Conservation (phyloP, 345 rosid species). For the Barbarea vulgaris region DNA sequence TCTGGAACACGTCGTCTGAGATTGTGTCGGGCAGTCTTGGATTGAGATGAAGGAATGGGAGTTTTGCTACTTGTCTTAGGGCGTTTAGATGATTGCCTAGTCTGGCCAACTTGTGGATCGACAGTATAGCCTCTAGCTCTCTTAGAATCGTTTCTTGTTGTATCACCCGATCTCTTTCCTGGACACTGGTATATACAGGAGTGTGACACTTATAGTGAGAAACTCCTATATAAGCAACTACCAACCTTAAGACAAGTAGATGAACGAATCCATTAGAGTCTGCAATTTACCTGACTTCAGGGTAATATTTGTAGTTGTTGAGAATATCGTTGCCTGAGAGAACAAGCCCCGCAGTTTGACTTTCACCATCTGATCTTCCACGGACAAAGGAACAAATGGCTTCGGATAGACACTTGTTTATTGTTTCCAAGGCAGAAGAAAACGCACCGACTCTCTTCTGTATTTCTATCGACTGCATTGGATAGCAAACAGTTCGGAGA, state of each 20-base stretch:
- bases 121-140: conserved; percentile 87
- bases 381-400: conserved; percentile 77
- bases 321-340: conserved; percentile 81
- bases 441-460: conserved; percentile 85
- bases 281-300: conserved; percentile 64
- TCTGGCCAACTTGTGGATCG: conserved; percentile 71
- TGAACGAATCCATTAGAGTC: background rate
- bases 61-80: conserved; percentile 76
- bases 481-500: background rate
- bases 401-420: conserved; percentile 81
- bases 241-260: background rate
- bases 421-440: conserved; percentile 78
- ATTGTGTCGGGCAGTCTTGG: conserved; percentile 69
- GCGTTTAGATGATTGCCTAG: conserved; percentile 69
- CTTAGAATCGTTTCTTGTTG: conserved; percentile 85
- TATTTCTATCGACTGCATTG: conserved; percentile 68
- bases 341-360: conserved; percentile 70
- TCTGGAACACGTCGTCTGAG: conserved; percentile 53
- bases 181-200: conserved; percentile 51
- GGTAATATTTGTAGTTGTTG: conserved; percentile 66
- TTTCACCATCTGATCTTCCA: conserved; percentile 87
- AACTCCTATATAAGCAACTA: background rate
- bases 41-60: conserved; percentile 81
- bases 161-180: conserved; percentile 66
- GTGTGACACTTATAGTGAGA: conserved; percentile 5